These are phyloP conservation scores for Curvularia sp. DNA, from an alignment of 2,329 filamentous ascomycete species.

Conservation along the genomic window DNA sequence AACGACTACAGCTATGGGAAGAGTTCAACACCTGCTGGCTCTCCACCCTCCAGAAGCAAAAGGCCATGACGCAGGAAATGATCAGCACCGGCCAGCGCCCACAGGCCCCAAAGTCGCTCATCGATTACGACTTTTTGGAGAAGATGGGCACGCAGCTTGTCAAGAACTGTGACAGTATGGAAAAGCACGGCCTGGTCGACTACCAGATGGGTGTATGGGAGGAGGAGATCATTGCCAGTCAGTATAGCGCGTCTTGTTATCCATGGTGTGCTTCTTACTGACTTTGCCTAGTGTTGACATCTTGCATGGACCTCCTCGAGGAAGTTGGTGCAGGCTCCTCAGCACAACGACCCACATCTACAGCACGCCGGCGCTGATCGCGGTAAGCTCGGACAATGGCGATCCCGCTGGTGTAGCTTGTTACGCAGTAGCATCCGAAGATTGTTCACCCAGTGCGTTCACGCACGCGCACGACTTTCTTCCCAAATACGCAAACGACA, in stretches of 20 bases:
- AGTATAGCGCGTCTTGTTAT: slow-evolving; percentile 48
- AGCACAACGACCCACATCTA: slow-evolving; percentile 40
- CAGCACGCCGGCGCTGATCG: slow-evolving; percentile 45
- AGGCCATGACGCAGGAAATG: slow-evolving; percentile 70
- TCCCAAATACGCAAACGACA: slow-evolving; percentile 11
- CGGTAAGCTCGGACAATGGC: slow-evolving; percentile 13
- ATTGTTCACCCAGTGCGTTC: slow-evolving; percentile 22
- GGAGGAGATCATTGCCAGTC: slow-evolving; percentile 85
- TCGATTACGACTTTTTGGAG: slow-evolving; percentile 73
- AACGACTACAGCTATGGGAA: slow-evolving; percentile 86
- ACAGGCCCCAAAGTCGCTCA: slow-evolving; percentile 66
- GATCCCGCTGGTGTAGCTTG: slow-evolving; percentile 26
- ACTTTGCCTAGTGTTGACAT: slow-evolving; percentile 55
- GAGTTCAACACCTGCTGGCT: slow-evolving; percentile 96
- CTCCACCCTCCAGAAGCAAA: slow-evolving; percentile 80
- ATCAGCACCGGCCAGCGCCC: slow-evolving; percentile 65
- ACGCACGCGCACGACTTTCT: slow-evolving; percentile 19
- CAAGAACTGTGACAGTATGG: slow-evolving; percentile 81
- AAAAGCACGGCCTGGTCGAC: slow-evolving; percentile 92
- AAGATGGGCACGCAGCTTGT: slow-evolving; percentile 84
- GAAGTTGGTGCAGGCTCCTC: slow-evolving; percentile 45
- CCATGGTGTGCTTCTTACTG: slow-evolving; percentile 8
- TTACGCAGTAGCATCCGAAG: slow-evolving; percentile 21
- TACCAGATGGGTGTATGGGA: slow-evolving; percentile 98
- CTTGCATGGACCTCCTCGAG: slow-evolving; percentile 63